Base-by-base conservation (phyloP, 345 rosid genomes). In the Cardamine chenopodiifolia region DNA sequence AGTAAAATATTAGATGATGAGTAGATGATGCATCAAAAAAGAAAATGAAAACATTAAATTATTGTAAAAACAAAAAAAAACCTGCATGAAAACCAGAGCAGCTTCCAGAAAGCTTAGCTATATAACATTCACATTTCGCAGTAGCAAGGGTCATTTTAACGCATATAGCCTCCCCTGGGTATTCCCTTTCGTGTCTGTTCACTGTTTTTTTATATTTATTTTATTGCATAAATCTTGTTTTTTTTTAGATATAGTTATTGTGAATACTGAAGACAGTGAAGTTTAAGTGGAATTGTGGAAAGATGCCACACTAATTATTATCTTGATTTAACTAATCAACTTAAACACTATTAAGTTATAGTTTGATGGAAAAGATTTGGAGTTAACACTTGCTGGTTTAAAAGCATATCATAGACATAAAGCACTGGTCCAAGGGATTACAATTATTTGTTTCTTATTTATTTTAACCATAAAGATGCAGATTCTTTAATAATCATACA, bases 101-200 rank as follows among this genome's bases (percentile, higher is more conserved):
- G 57, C 68, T 52, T 23, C 20, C 32, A 69, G 58, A 69, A 68
- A 62, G 7, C 20, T 67, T 67, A 29, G 68, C 25, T 26, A 37
- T 3, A 35, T 47, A 58, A 58, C 61, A 35, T 66, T 74, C 78
- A 49, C 62, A 75, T 55, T 70, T 71, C 76, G 66, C 34, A 70
- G 56, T 55, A 25, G 77, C 77, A 77, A 77, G 37, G 80, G 81
- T 40, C 76, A 59, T 49, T 48, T 71, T 57, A 71, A 66, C 73
- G 25, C 68, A 71, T 78, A 23, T 78, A 47, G 73, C 81, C 81
- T 78, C 68, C 77, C 81, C 77, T 71, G 29, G 68, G 12, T 78
- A 66, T 72, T 25, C 62, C 73, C 68, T 71, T 48, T 56, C 26
- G 7, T 70, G 19, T 70, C 29, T 71, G 25, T 45, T 69, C 60